Conservation (phyloP, 2,329 filamentous ascomycete species). For the Parastagonospora nodorum region DNA sequence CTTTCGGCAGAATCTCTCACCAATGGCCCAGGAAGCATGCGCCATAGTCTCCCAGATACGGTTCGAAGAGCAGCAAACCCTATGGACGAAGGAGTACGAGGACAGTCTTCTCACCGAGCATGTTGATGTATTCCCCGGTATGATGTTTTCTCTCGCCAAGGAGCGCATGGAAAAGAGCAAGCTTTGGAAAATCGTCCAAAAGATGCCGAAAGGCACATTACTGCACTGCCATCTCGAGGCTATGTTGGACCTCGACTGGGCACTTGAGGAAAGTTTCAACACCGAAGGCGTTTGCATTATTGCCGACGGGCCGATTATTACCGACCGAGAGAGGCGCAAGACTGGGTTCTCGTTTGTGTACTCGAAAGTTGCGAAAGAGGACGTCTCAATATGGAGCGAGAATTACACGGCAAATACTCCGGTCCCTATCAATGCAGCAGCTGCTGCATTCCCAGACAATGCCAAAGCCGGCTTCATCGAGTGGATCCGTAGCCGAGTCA, state of each 20-base stretch:
- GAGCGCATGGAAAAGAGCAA: conserved; percentile 82
- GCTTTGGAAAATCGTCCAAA: conserved; percentile 81
- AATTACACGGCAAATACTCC: conserved; percentile 65
- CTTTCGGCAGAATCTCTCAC: conserved; percentile 76
- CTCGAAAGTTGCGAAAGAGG: conserved; percentile 47
- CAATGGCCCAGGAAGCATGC: conserved; percentile 77
- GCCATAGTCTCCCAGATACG: conserved; percentile 81
- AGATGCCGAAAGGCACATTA: conserved; percentile 86
- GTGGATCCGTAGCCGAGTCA: conserved; percentile 77
- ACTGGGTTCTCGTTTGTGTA: conserved; percentile 64
- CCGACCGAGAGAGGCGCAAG: conserved; percentile 58
- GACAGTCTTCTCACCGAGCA: conserved; percentile 68
- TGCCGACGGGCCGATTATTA: conserved; percentile 62
- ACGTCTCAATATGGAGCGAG: conserved; percentile 67
- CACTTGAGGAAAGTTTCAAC: conserved; percentile 72
- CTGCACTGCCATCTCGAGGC: conserved; percentile 89
- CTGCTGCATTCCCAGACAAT: conserved; percentile 74
- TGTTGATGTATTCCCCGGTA: conserved; percentile 77
- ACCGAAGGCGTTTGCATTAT: conserved; percentile 76
- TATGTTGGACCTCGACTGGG: conserved; percentile 85
- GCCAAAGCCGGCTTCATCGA: conserved; percentile 73
- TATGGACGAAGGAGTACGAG: conserved; percentile 78
- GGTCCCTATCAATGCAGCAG: conserved; percentile 65
- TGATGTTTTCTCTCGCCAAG: conserved; percentile 91
- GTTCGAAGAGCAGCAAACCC: conserved; percentile 71